Conservation (phyloP, 495 filamentous ascomycete species). For the Cercophora newfieldiana region DNA sequence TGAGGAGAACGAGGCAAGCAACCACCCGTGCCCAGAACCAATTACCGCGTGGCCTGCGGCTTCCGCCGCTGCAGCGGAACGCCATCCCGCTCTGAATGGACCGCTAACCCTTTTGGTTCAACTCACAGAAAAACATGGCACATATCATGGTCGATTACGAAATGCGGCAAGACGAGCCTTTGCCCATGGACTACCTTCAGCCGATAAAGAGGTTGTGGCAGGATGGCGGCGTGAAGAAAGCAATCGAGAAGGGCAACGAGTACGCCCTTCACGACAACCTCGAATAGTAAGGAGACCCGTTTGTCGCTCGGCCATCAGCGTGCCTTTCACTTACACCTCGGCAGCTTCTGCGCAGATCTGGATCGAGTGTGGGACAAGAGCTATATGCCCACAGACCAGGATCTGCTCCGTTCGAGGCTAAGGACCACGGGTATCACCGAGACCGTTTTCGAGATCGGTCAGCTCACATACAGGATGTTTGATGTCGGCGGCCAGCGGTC, state of each 20-base stretch:
- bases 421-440: constrained; percentile 97
- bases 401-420: constrained; percentile 88
- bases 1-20: constrained; percentile 72
- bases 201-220: constrained; percentile 85
- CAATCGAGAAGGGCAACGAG: constrained; percentile 88
- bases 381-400: constrained; percentile 95
- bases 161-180: constrained; percentile 71
- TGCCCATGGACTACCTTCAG: constrained; percentile 66
- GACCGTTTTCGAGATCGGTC: constrained; percentile 90
- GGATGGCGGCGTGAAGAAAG: constrained; percentile 79
- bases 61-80: background rate
- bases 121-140: constrained; percentile 51
- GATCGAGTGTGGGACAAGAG: constrained; percentile 84
- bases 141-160: constrained; percentile 65
- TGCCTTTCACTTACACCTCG: background rate
- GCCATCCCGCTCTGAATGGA: background rate
- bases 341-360: constrained; percentile 86
- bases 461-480: constrained; percentile 98
- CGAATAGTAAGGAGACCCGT: constrained; percentile 70
- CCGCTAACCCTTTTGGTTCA: constrained; percentile 18
- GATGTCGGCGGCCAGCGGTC: constrained; percentile 97
- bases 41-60: background rate
- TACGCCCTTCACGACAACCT: constrained; percentile 95
- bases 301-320: background rate
- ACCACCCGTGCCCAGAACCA: background rate